Percentiles rank a stretch among this genome's conserved stretches.
Evolutionary conservation across 73 alveolate species (phyloP).

Genomic region (Blepharisma japonicum): DNA sequence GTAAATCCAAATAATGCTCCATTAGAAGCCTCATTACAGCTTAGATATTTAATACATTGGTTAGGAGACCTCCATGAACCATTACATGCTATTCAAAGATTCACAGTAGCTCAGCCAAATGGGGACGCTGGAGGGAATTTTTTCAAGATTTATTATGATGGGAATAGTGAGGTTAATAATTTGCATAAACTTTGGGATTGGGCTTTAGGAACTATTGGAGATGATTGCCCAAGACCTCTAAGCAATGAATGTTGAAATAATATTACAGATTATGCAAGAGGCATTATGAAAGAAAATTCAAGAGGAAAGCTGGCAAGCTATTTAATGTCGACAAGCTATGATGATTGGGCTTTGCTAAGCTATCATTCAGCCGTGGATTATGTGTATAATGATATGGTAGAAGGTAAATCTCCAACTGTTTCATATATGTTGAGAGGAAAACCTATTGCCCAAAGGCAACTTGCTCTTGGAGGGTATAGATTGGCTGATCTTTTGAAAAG

Average conservation of each 20-base stretch:
- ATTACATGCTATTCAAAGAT: conserved; percentile 45
- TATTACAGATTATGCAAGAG: background rate
- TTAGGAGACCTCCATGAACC: conserved; percentile 75
- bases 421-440: conserved; percentile 31
- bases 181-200: conserved; percentile 70
- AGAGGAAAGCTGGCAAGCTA: background rate
- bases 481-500: conserved; percentile 34
- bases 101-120: conserved; percentile 42
- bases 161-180: conserved; percentile 21
- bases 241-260: background rate
- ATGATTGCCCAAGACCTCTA: background rate
- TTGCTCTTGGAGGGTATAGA: conserved; percentile 54
- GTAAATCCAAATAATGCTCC: background rate
- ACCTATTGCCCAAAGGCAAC: conserved; percentile 28
- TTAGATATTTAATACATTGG: conserved; percentile 52
- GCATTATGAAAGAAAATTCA: background rate
- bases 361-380: conserved; percentile 5
- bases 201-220: conserved; percentile 23
- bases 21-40: conserved; percentile 23
- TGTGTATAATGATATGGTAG: background rate
- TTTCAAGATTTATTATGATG: conserved; percentile 28
- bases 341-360: background rate
- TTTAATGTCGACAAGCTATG: background rate
- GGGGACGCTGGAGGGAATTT: conserved; percentile 65
- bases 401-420: conserved; percentile 24